Evolutionary conservation across 73 alveolate species (phyloP).

Genomic region (Stentor roeselii): DNA sequence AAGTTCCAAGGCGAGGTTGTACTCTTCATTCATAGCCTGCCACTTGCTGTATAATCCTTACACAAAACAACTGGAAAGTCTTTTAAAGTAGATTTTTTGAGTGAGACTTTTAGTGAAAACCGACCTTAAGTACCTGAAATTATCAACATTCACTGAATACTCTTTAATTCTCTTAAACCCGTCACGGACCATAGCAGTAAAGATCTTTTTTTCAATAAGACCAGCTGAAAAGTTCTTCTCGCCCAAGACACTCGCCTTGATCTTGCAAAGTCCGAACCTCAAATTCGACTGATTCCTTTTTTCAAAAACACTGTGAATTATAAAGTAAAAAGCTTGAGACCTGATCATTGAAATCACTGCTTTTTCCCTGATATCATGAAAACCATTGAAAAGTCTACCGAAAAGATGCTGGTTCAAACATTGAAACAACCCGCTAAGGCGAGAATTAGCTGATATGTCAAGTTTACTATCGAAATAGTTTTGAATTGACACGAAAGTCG

Average conservation of each 20-base stretch:
- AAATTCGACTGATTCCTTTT: too few relatives aligned
- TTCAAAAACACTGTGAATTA: neutral
- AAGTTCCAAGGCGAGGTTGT: neutral
- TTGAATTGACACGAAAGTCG: neutral
- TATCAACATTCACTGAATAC: neutral
- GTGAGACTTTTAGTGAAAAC: neutral
- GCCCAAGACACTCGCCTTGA: neutral
- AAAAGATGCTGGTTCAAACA: neutral
- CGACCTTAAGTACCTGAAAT: neutral
- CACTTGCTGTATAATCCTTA: neutral
- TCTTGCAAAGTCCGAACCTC: neutral
- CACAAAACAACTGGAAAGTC: neutral
- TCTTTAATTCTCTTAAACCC: neutral
- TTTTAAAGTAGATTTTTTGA: too few relatives aligned
- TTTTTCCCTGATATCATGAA: neutral
- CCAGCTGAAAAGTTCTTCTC: neutral
- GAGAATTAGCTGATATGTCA: neutral
- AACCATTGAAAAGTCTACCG: neutral
- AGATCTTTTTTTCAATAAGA: neutral
- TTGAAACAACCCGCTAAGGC: neutral
- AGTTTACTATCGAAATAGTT: neutral
- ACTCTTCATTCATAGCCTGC: neutral
- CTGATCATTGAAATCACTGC: neutral
- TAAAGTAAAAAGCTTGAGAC: neutral
- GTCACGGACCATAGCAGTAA: neutral